Percentiles rank a stretch among this genome's conserved stretches.
Evolutionary conservation across 2,329 filamentous ascomycete species (phyloP).

Genomic region (Trichoderma brevicompactum): DNA sequence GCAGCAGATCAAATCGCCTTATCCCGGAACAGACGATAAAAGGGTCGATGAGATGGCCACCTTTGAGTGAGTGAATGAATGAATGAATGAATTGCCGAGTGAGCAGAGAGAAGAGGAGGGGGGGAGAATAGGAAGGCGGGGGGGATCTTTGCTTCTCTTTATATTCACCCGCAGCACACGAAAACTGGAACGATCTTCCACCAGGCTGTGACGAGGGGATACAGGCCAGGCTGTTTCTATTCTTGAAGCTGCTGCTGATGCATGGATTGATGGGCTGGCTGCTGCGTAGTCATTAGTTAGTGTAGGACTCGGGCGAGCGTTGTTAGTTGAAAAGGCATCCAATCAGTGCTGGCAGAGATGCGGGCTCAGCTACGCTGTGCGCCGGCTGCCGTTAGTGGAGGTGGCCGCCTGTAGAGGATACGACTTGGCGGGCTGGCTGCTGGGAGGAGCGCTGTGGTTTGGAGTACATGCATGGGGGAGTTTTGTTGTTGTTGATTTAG

Average conservation of each 20-base stretch:
- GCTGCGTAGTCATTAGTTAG: background rate
- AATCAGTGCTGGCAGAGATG: background rate
- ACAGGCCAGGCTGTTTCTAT: slow-evolving; percentile 12
- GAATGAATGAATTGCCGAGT: background rate
- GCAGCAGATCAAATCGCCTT: background rate
- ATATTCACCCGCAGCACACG: background rate
- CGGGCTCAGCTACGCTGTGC: slow-evolving; percentile 25
- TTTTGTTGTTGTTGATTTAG: too few relatives aligned
- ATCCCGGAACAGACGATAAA: background rate
- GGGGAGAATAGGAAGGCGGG: background rate
- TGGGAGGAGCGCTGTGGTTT: background rate
- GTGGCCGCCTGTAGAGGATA: slow-evolving; percentile 14
- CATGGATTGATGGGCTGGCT: background rate
- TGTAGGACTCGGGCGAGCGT: slow-evolving; percentile 8
- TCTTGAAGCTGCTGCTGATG: slow-evolving; percentile 1
- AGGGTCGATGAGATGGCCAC: background rate
- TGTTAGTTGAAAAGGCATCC: background rate
- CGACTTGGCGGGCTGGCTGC: too few relatives aligned
- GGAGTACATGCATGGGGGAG: too few relatives aligned
- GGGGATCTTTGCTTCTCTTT: background rate
- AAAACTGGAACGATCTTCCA: background rate
- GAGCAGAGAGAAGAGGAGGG: background rate
- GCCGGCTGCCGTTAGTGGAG: slow-evolving; percentile 27
- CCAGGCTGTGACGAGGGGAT: background rate
- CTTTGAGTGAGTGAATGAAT: background rate